Percentiles rank a stretch among this genome's conserved stretches.
These are phyloP conservation scores for Candida odintsovae DNA, from an alignment of 805 yeast species.

Conservation along the genomic window DNA sequence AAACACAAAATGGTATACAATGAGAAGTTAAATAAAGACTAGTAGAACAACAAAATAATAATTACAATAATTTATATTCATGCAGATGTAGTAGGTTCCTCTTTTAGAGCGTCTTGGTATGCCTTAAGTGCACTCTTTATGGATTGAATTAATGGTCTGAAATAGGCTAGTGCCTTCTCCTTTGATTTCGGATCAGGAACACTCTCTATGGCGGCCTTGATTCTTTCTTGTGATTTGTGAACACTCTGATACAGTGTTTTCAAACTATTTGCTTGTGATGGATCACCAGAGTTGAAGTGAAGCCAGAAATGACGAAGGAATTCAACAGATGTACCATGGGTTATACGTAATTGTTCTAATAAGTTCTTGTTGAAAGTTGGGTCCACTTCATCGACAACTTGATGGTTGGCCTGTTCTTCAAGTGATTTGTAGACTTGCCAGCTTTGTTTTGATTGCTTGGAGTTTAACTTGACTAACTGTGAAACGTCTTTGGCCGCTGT, in stretches of 20 bases:
- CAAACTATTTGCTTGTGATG: constrained; percentile 37
- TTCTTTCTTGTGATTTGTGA: constrained; percentile 40
- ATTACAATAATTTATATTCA: neutral
- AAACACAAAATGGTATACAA: constrained; percentile 45
- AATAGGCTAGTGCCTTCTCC: constrained; percentile 24
- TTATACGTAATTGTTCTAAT: constrained; percentile 47
- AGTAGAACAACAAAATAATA: too few relatives aligned
- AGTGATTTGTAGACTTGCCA: constrained; percentile 29
- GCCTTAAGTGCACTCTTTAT: constrained; percentile 39
- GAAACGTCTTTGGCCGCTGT: constrained; percentile 41
- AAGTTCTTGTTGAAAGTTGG: constrained; percentile 29
- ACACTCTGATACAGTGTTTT: constrained; percentile 44
- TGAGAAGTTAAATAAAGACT: constrained; percentile 8
- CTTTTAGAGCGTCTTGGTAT: constrained; percentile 35
- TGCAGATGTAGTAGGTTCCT: constrained; percentile 2
- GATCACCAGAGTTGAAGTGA: constrained; percentile 46
- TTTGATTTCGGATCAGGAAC: constrained; percentile 26
- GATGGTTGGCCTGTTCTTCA: constrained; percentile 21
- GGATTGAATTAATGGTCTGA: constrained; percentile 41
- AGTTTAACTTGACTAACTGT: constrained; percentile 43
- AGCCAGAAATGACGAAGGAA: constrained; percentile 73
- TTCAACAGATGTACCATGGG: constrained; percentile 71
- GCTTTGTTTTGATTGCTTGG: constrained; percentile 46
- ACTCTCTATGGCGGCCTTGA: constrained; percentile 30
- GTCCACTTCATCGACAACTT: constrained; percentile 26